These are phyloP conservation scores for Ambrosiella cleistominuta DNA, from an alignment of 2,329 filamentous ascomycete genomes.

Conservation along the genomic window DNA sequence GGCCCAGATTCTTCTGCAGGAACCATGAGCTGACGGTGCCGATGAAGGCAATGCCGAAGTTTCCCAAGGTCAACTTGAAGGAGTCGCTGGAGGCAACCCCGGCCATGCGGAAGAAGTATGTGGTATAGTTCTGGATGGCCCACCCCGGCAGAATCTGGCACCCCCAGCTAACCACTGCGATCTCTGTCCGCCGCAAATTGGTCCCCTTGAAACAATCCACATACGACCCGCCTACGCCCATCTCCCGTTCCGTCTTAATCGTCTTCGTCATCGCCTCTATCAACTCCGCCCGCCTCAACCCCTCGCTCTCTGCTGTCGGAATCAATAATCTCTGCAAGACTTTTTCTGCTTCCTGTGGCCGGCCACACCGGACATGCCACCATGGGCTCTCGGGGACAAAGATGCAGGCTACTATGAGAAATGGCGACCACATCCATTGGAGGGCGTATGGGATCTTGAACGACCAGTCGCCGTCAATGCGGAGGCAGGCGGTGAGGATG, in stretches of 20 bases:
- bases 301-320: constrained; percentile 20
- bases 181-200: constrained; percentile 29
- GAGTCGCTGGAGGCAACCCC: constrained; percentile 23
- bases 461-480: background rate
- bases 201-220: constrained; percentile 30
- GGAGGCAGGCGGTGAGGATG: constrained; percentile 23
- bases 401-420: constrained; percentile 19
- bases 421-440: constrained; percentile 24
- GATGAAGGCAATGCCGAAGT: constrained; percentile 26
- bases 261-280: constrained; percentile 28
- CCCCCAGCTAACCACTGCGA: constrained; percentile 24
- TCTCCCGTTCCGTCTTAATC: constrained; percentile 27
- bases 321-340: background rate
- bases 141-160: constrained; percentile 26
- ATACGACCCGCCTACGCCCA: constrained; percentile 24
- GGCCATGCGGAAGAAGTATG: constrained; percentile 30
- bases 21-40: constrained; percentile 28
- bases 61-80: constrained; percentile 26
- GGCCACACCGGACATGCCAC: constrained; percentile 17
- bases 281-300: constrained; percentile 16
- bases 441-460: constrained; percentile 23
- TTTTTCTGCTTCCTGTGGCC: constrained; percentile 15
- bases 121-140: constrained; percentile 24
- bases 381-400: constrained; percentile 24
- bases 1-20: constrained; percentile 25